Evolutionary conservation across 495 filamentous ascomycete species (phyloP), one percentile per base, ranked within the genome.

Genomic region (Tuber calosporum): DNA sequence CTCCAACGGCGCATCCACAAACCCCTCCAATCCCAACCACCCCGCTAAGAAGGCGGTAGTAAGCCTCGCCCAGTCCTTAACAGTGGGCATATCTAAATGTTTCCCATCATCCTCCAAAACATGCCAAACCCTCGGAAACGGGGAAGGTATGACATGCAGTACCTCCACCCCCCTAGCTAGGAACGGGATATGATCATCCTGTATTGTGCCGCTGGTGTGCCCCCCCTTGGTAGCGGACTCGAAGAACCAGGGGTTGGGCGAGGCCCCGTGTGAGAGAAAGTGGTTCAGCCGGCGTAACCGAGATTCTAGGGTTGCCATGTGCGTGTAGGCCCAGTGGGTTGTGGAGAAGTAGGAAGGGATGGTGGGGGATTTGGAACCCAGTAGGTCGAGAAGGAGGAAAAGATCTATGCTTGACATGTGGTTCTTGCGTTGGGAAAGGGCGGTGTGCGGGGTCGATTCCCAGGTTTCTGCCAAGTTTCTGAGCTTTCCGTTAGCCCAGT

Each of bases 181-280:
- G 76, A 99, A 99, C 4, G 95, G 95, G 1, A 96, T 79, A 81
- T 99, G 95, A 78, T 99, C 95, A 81, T 99, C 95, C 74, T 88
- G 83, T 2, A 97, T 87, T 66, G 87, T 83, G n/a, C n/a, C n/a
- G n/a, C 66, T 85, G 13, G 80, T 73, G 69, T 89, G 86, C 30
- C 83, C 73, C 66, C 84, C 82, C 7, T 80, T 22, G 72, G 79
- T 72, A 84, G 81, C 30, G 8, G 67, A 58, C 2, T 80, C 78
- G 73, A 72, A 74, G 66, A 81, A 80, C 79, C 79, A 81, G 36
- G 39, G 53, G 8, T 81, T 81, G 6, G 83, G 81, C 1, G 85
- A 82, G 11, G 87, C 85, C 58, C 84, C 86, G 48, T 78, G 75
- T 1, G 75, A 75, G 30, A 73, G 73, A 79, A 91, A 87, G 42